Conservation (phyloP, 441 rosid genomes). For the Gossypium gossypioides region DNA sequence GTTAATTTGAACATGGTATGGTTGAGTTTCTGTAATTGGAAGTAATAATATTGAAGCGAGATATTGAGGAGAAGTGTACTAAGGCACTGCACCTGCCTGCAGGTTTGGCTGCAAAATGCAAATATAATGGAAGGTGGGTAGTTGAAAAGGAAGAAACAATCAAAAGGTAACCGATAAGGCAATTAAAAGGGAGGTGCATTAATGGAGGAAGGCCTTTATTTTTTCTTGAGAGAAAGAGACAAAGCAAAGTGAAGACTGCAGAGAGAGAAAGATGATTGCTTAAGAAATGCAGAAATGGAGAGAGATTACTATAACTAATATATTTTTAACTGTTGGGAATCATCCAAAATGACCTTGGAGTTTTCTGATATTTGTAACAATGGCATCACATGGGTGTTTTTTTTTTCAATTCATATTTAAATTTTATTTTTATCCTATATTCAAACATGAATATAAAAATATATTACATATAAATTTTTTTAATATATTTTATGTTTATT, state of each 20-base stretch:
- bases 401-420: too few species aligned
- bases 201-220: slow-evolving; percentile 6
- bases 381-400: neutral
- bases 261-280: neutral
- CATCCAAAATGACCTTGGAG: neutral
- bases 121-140: slow-evolving; percentile 16
- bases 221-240: slow-evolving; percentile 7
- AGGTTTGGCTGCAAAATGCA: neutral
- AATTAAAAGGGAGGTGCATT: slow-evolving; percentile 13
- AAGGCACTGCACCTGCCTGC: neutral
- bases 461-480: too few species aligned
- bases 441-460: too few species aligned
- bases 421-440: too few species aligned
- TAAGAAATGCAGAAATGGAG: neutral
- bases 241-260: slow-evolving; percentile 8
- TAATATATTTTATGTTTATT: too few species aligned
- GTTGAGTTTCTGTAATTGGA: neutral
- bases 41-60: neutral
- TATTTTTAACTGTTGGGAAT: slow-evolving; percentile 1
- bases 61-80: neutral
- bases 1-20: neutral
- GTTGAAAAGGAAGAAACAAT: slow-evolving; percentile 17
- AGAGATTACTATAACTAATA: neutral
- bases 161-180: slow-evolving; percentile 3
- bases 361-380: neutral